Evolutionary conservation across 345 rosid species (phyloP).

Genomic region (Arabidopsis arenosa): DNA sequence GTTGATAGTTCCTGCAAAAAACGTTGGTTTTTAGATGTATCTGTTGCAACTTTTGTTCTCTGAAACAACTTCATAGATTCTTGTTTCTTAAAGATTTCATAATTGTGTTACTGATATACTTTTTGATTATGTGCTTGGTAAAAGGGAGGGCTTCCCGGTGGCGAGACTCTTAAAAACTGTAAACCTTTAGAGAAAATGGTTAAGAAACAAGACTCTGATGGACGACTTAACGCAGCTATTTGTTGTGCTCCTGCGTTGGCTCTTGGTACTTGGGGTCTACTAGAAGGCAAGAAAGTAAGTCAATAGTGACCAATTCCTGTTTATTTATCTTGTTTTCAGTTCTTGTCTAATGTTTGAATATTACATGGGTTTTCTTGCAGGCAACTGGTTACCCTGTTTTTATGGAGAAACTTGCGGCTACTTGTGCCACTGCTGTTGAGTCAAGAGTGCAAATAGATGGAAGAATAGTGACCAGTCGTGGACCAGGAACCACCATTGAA

Average conservation of each 20-base stretch:
- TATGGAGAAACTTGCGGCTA: conserved; percentile 76
- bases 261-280: conserved; percentile 87
- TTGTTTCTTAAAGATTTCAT: neutral
- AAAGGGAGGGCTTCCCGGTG: conserved; percentile 97
- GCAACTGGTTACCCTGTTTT: conserved; percentile 90
- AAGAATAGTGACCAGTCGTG: conserved; percentile 74
- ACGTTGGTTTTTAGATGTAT: conserved; percentile 14
- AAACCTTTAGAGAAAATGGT: conserved; percentile 66
- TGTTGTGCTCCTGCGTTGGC: conserved; percentile 96
- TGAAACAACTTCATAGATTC: neutral
- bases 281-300: conserved; percentile 77
- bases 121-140: conserved; percentile 12
- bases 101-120: conserved; percentile 7
- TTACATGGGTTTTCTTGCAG: conserved; percentile 45
- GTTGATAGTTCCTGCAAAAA: neutral
- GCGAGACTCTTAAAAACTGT: conserved; percentile 72
- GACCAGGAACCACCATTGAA: conserved; percentile 93
- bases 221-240: conserved; percentile 78
- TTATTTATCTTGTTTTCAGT: neutral
- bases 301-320: neutral
- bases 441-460: conserved; percentile 91
- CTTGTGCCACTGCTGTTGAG: conserved; percentile 70
- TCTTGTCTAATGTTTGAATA: conserved; percentile 2
- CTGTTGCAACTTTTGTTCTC: neutral
- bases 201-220: conserved; percentile 83